Evolutionary conservation across 768 basidiomycete species (phyloP), one percentile per base, ranked within the genome.

Genomic region (Gautieria morchelliformis): DNA sequence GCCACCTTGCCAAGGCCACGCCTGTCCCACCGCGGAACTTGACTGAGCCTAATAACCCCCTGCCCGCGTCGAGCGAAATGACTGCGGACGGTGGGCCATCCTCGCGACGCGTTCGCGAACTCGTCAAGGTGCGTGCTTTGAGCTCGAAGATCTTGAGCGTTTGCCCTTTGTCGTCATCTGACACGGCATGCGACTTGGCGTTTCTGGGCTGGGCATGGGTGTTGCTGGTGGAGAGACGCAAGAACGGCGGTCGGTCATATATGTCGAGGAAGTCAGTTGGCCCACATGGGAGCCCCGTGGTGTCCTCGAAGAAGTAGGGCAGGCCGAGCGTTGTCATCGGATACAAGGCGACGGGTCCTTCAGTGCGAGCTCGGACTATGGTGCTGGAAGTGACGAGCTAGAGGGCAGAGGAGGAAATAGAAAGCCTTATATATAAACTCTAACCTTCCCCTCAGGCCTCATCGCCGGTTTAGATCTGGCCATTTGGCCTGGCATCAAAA

Each of bases 221-320:
- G 3, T 41, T 3, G 9, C 40, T 41, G 12, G 40, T 14, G n/a
- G 40, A 41, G 40, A 41, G 40, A 22, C 46, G 45, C 11, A 56
- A 14, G 24, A 56, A 56, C 5, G 55, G 55, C 6, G 55, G 55
- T 22, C 85, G 82, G 49, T 80, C 80, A 66, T 86, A 73, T 61
- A 85, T 71, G 68, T 87, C 86, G 50, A 76, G 65, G 63, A 82
- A 87, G 19, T 82, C 77, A 4, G 82, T 78, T 5, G 55, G 55
- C 37, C 77, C 80, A 12, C 71, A 69, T 39, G 82, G 67, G 37
- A 64, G 68, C 4, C 83, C 84, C 6, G 77, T 78, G 56, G 71
- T 78, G 70, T 87, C 85, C 64, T 84, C 81, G 57, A 88, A 78
- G 62, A 85, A 77, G 67, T 71, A 79, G 40, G 83, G 80, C 63